phyloP scores from a whole-genome alignment of 139 green algal genomes.

The Tetradesmus obliquus region DNA sequence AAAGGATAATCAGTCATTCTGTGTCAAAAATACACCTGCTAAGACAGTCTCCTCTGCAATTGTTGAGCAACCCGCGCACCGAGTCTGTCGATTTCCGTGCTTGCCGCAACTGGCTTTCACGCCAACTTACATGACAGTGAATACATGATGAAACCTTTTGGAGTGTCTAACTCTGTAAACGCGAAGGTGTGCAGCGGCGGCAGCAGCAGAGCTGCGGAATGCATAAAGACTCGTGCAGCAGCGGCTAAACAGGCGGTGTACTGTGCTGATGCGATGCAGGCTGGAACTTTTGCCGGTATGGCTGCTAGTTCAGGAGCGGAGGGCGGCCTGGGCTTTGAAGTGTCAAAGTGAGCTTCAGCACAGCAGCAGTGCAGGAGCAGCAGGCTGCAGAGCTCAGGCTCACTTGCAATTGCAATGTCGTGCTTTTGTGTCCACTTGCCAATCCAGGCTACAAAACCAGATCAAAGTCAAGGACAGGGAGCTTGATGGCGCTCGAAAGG shows the following conservation, averaged over 20 bases:
- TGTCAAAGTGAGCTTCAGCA: constrained; percentile 12
- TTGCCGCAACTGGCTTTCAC: not conserved
- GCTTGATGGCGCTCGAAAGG: constrained; percentile 15
- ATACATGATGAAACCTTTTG: not conserved
- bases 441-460: constrained; percentile 37
- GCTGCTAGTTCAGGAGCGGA: not conserved
- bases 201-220: not conserved
- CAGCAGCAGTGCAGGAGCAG: constrained; percentile 13
- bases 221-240: not conserved
- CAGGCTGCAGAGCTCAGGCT: not conserved
- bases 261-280: not conserved
- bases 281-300: not conserved
- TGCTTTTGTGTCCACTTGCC: not conserved
- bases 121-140: not conserved
- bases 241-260: not conserved
- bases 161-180: not conserved
- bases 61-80: not conserved
- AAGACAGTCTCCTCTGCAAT: not conserved
- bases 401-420: not conserved
- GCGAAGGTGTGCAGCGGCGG: not conserved
- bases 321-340: not conserved
- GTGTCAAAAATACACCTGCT: no score
- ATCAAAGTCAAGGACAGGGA: constrained; percentile 31
- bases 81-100: not conserved
- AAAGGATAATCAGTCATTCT: no score